A percentile compares a stretch with the other conserved stretches of the same genome.
Evolutionary conservation across 1,284 basidiomycete species (phyloP).

Genomic region (Cutaneotrichosporon spelunceum): DNA sequence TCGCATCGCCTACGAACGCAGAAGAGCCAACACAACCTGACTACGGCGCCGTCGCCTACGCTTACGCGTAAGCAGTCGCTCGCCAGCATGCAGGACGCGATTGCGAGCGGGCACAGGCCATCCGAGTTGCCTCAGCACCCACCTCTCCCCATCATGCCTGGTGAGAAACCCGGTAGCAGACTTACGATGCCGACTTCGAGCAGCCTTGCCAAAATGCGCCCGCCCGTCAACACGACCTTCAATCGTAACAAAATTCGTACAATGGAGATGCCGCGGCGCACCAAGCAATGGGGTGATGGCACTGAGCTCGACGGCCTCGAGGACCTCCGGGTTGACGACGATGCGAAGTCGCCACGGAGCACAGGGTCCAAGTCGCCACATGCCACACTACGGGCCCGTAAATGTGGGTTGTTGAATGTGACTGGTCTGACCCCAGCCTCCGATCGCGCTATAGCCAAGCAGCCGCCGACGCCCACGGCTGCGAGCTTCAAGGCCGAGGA

Average conservation of each 20-base stretch:
- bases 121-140: not conserved
- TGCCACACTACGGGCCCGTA: slow-evolving; percentile 2
- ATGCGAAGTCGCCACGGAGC: slow-evolving; percentile 8
- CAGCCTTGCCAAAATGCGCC: slow-evolving; percentile 65
- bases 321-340: slow-evolving; percentile 72
- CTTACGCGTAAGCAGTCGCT: slow-evolving; percentile 44
- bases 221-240: slow-evolving; percentile 56
- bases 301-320: slow-evolving; percentile 88
- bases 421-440: slow-evolving; percentile 6
- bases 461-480: not conserved
- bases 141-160: not conserved
- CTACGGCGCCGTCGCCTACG: slow-evolving; percentile 28
- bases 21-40: slow-evolving; percentile 43
- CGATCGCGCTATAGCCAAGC: slow-evolving; percentile 4
- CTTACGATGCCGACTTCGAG: slow-evolving; percentile 78
- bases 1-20: slow-evolving; percentile 42
- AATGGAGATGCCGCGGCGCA: slow-evolving; percentile 69
- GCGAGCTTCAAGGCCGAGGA: slow-evolving; percentile 32
- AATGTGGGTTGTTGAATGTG: slow-evolving; percentile 36
- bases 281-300: slow-evolving; percentile 76
- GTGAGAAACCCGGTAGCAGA: slow-evolving; percentile 48
- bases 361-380: slow-evolving; percentile 5
- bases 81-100: slow-evolving; percentile 41
- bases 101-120: slow-evolving; percentile 21
- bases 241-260: slow-evolving; percentile 3